Base-by-base conservation (phyloP, 192 early-diverging fungal species). In the Coemansia umbellata region DNA sequence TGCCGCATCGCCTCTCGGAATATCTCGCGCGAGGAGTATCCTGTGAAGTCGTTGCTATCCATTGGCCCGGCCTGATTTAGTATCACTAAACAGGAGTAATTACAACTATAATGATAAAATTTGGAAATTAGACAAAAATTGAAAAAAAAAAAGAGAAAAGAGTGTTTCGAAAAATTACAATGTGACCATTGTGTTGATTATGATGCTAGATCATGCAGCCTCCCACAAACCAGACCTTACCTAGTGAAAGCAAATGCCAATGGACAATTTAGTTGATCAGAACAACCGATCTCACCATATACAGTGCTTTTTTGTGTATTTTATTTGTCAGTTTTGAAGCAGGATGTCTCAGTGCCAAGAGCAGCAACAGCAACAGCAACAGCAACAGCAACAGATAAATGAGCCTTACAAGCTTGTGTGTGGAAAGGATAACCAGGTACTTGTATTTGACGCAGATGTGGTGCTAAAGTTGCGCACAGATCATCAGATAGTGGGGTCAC, bases 401-500 rank as follows among this genome's bases (percentile, higher is more conserved):
- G 42, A 1, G 10, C 40, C 23, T 30, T 44, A 27, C 42, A 8
- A 26, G 24, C 43, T 45, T 3, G 24, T 27, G 3, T 45, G 43
- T 11, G 43, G 43, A 52, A 37, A 27, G 6, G 31, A 50, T 5
- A 50, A 50, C 22, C 54, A 60, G 9, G 60, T 64, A 13, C 23
- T 68, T 32, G 60, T 64, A 7, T 53, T 47, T 9, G 56, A 64
- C 15, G 57, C 53, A 2, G 65, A 35, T 17, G 47, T 32, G 0
- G 79, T 83, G 3, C 48, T 80, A 44, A 14, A 27, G 1, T 53
- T 91, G 31, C 80, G 89, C 19, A 69, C 55, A 11, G 50, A 78
- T 8, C 58, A 81, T 39, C 72, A 80, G 21, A 82, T 91, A 18
- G 74, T 88, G 11, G 89, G 90, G 7, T 75, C 85, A 0, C 63